Percentiles rank a stretch among this genome's conserved stretches.
Conservation (phyloP, 2,329 filamentous ascomycete species). For the Dothideomycetes sp. region DNA sequence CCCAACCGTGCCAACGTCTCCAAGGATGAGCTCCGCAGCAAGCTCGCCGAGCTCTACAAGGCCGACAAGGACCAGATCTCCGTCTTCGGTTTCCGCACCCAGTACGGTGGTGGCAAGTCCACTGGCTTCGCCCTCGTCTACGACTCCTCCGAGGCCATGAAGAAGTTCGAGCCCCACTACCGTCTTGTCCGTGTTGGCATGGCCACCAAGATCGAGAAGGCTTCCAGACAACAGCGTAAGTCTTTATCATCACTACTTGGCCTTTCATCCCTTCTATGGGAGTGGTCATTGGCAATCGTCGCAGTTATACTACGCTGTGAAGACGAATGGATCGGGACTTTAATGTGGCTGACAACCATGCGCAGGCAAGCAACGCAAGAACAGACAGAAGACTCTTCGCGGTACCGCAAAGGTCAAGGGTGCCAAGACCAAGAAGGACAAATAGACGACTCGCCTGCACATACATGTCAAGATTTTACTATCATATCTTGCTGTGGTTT, state of each 20-base stretch:
- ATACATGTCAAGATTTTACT: too few relatives aligned
- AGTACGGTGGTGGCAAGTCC: slow-evolving; percentile 99
- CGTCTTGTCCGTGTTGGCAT: slow-evolving; percentile 88
- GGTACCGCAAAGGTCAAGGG: slow-evolving; percentile 98
- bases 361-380: slow-evolving; percentile 99
- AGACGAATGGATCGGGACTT: too few relatives aligned
- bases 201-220: slow-evolving; percentile 91
- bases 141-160: slow-evolving; percentile 95
- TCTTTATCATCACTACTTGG: slow-evolving; percentile 34
- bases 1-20: slow-evolving; percentile 96
- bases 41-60: slow-evolving; percentile 96
- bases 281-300: too few relatives aligned
- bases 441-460: slow-evolving; percentile 26
- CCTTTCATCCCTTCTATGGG: slow-evolving; percentile 5
- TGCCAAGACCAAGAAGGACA: slow-evolving; percentile 70
- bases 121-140: slow-evolving; percentile 98
- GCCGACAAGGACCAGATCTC: slow-evolving; percentile 93
- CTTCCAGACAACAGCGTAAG: slow-evolving; percentile 98
- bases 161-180: slow-evolving; percentile 99
- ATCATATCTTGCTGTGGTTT: not conserved
- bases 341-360: not conserved
- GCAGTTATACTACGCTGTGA: too few relatives aligned
- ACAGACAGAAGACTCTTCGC: slow-evolving; percentile 96
- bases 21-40: slow-evolving; percentile 95
- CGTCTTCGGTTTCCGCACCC: slow-evolving; percentile 96